These are phyloP conservation scores for Raffaelea albimanens DNA, from an alignment of 2,329 filamentous ascomycete species.

Conservation along the genomic window DNA sequence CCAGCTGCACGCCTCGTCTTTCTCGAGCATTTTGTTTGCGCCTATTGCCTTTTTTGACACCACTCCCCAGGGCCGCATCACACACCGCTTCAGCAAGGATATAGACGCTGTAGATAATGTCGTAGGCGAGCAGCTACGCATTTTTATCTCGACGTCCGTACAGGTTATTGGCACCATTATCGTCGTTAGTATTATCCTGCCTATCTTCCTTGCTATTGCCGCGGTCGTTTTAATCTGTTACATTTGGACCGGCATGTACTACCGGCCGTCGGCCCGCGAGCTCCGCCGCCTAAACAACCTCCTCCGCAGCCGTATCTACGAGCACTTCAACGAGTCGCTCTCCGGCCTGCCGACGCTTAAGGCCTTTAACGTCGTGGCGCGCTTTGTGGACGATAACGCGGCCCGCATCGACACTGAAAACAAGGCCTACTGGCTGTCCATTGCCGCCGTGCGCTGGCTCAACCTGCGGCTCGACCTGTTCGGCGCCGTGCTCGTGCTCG, in stretches of 20 bases:
- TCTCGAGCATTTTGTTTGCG: constrained; percentile 47
- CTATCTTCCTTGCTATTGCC: constrained; percentile 78
- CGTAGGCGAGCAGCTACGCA: constrained; percentile 81
- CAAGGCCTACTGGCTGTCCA: constrained; percentile 85
- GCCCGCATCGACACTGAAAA: constrained; percentile 76
- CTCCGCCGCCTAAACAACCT: constrained; percentile 91
- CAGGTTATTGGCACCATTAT: constrained; percentile 74
- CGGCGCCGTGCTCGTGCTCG: constrained; percentile 86
- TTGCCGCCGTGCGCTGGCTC: constrained; percentile 95
- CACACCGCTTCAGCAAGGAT: constrained; percentile 98
- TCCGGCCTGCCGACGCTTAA: constrained; percentile 92
- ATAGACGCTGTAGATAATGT: constrained; percentile 92
- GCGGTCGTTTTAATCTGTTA: constrained; percentile 78
- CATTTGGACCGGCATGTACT: constrained; percentile 73
- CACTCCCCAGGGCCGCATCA: constrained; percentile 88
- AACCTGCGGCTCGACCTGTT: constrained; percentile 83
- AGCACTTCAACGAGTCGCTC: constrained; percentile 93
- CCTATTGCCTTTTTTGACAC: constrained; percentile 97
- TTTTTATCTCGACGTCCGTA: constrained; percentile 51
- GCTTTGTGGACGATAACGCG: constrained; percentile 88
- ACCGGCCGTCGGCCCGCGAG: constrained; percentile 82
- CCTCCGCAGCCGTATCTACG: constrained; percentile 86
- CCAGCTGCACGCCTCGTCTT: constrained; percentile 22
- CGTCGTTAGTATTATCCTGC: constrained; percentile 79
- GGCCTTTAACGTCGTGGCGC: constrained; percentile 84